Conservation (phyloP, 225 moss, liverwort and hornwort genomes). For the Pseudisothecium myosuroides region DNA sequence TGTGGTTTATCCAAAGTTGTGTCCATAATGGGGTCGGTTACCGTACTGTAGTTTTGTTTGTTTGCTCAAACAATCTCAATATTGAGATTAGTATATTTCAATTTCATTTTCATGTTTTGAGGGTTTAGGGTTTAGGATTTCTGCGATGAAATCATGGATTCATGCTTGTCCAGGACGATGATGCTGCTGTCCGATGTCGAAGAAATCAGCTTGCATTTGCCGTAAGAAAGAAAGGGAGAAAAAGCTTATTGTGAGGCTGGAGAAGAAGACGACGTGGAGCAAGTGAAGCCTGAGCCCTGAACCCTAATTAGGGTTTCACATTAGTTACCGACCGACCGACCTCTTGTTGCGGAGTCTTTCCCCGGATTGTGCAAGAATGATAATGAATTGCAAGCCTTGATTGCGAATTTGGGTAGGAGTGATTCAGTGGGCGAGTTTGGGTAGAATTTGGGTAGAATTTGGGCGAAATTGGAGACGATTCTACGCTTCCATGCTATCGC, state of each 20-base stretch:
- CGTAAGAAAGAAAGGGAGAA: not conserved
- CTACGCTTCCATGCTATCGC: conserved; percentile 22
- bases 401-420: not conserved
- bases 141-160: not conserved
- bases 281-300: not conserved
- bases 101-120: not conserved
- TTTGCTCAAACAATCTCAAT: not conserved
- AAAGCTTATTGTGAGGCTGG: not conserved
- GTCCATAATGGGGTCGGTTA: too few relatives aligned
- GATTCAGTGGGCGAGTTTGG: not conserved
- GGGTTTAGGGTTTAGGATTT: not conserved
- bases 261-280: conserved; percentile 3
- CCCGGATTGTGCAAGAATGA: not conserved
- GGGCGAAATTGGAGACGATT: not conserved
- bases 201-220: not conserved
- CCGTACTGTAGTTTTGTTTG: not conserved
- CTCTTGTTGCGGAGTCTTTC: not conserved
- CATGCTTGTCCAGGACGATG: not conserved
- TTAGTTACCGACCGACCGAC: not conserved
- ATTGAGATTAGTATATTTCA: not conserved
- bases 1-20: too few relatives aligned
- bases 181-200: not conserved
- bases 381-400: not conserved
- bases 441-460: not conserved
- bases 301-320: not conserved